Base-by-base conservation (phyloP, 495 filamentous ascomycete species). In the Rhypophila decipiens region DNA sequence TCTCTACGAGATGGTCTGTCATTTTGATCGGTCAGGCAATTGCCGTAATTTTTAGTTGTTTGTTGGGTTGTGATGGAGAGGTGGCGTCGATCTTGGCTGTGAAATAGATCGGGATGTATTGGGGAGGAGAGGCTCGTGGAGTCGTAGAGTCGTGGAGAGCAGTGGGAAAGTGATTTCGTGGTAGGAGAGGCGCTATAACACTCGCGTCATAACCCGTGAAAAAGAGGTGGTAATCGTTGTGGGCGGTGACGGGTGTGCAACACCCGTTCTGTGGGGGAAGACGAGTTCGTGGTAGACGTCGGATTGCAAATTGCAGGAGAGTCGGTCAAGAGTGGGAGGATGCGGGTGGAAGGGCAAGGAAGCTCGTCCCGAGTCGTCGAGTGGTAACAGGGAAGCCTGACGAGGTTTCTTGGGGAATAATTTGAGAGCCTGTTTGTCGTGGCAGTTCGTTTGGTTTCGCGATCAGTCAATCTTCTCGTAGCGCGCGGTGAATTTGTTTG, bases 1-100 rank as follows among this genome's bases (percentile, higher is more conserved):
- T 79, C 48, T 85, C 77, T 54, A 79, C 75, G 65, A 91, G 72
- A 50, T 72, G 46, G 44, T 72, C 70, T 44, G 71, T 53, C 72
- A 76, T 76, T 51, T 56, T 59, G 36, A n/a, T n/a, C n/a, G n/a
- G n/a, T n/a, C n/a, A n/a, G n/a, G n/a, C n/a, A n/a, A n/a, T n/a
- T n/a, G n/a, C n/a, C n/a, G n/a, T n/a, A n/a, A n/a, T n/a, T n/a
- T n/a, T n/a, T n/a, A n/a, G n/a, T n/a, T n/a, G n/a, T n/a, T n/a
- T n/a, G n/a, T n/a, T n/a, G n/a, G n/a, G n/a, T n/a, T n/a, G n/a
- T n/a, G n/a, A n/a, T n/a, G n/a, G n/a, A n/a, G 22, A 39, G 2
- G 36, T 43, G 21, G 27, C 29, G 35, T 38, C 33, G 43, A 27
- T 11, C 4, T n/a, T 13, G 23, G 33, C 0, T 0, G 23, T n/a